Evolutionary conservation across 106 monocot species (phyloP).

Genomic region (Phalaenopsis equestris): DNA sequence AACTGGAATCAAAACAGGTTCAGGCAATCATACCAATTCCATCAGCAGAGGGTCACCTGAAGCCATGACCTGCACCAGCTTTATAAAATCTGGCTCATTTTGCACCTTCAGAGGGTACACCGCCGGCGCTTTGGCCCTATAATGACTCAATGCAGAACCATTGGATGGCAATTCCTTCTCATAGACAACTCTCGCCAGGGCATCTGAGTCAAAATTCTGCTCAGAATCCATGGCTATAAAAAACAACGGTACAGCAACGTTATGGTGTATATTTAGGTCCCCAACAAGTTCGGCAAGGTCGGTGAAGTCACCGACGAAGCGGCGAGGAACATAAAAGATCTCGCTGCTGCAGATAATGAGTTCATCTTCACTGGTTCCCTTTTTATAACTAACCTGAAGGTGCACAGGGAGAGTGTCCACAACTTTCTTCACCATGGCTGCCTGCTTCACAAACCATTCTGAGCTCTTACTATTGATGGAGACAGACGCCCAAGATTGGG

Average conservation of each 20-base stretch:
- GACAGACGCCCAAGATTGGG: conserved; percentile 55
- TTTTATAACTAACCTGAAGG: conserved; percentile 73
- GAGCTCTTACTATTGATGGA: conserved; percentile 31
- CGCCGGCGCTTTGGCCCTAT: conserved; percentile 49
- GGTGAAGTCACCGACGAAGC: conserved; percentile 44
- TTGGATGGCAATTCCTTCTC: conserved; percentile 28
- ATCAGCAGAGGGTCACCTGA: conserved; percentile 68
- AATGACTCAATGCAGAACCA: conserved; percentile 30
- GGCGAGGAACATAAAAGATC: conserved; percentile 64
- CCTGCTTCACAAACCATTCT: conserved; percentile 50
- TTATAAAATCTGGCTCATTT: conserved; percentile 63
- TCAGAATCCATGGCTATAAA: conserved; percentile 70
- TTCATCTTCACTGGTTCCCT: conserved; percentile 36
- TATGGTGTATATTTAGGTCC: conserved; percentile 68
- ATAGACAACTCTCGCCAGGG: conserved; percentile 39
- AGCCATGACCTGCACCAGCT: conserved; percentile 71
- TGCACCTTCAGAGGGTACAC: conserved; percentile 59
- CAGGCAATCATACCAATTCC: conserved; percentile 57
- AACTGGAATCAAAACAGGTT: not conserved
- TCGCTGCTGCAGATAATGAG: conserved; percentile 61
- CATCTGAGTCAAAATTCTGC: conserved; percentile 56
- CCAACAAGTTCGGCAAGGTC: conserved; percentile 61
- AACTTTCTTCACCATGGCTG: conserved; percentile 40
- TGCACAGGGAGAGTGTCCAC: conserved; percentile 62
- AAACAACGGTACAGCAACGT: conserved; percentile 67